These are phyloP conservation scores for Gastrolobium villosum DNA, from an alignment of 306 rosid species.

Conservation along the genomic window DNA sequence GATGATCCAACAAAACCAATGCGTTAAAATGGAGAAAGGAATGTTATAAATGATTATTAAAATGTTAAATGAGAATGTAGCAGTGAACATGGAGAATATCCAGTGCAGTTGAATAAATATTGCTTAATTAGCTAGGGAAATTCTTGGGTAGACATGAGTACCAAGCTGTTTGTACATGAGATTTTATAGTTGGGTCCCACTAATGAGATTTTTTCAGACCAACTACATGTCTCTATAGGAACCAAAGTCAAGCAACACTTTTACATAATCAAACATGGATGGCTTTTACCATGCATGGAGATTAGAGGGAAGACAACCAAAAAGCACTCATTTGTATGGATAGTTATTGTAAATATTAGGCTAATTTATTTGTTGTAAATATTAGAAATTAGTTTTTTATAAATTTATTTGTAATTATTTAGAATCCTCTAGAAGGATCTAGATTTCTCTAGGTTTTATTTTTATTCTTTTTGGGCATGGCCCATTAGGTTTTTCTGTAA, in stretches of 20 bases:
- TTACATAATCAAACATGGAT: conserved; percentile 15
- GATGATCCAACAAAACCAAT: conserved; percentile 12
- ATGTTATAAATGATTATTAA: conserved; percentile 5
- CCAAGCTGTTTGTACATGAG: not conserved
- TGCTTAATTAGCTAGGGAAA: conserved; percentile 6
- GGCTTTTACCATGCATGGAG: not conserved
- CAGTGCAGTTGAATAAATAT: conserved; percentile 12
- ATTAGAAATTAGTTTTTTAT: too few species aligned
- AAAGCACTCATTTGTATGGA: not conserved
- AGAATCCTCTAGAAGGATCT: too few species aligned
- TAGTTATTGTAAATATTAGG: too few species aligned
- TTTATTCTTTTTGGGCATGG: too few species aligned
- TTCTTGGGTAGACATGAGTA: conserved; percentile 1
- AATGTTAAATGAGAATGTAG: conserved; percentile 9
- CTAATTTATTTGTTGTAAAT: too few species aligned
- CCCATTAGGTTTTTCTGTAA: too few species aligned
- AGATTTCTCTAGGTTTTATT: too few species aligned
- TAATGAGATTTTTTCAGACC: not conserved
- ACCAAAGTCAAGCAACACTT: conserved; percentile 19
- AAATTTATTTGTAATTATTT: too few species aligned
- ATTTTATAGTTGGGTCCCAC: conserved; percentile 3
- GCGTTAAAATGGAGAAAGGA: conserved; percentile 10
- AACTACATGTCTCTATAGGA: not conserved
- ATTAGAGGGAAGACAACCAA: conserved; percentile 5
- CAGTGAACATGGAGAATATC: conserved; percentile 12